Conservation (phyloP, 2,329 filamentous ascomycete species). For the Aschersonia sp. region DNA sequence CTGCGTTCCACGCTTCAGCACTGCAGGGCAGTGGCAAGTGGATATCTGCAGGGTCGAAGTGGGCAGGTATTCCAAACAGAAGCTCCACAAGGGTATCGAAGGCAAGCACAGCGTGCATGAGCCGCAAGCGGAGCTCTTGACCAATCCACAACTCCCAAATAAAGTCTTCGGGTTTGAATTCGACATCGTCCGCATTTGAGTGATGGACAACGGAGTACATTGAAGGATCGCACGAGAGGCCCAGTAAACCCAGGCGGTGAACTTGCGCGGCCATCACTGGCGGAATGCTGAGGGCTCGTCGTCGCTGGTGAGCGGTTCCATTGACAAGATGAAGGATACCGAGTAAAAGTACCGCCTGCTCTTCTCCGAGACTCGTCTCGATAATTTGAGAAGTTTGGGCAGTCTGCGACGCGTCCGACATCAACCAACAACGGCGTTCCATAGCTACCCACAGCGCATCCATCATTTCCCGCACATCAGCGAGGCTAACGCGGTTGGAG, state of each 20-base stretch:
- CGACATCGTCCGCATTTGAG: too few relatives aligned
- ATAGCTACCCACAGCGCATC: conserved; percentile 45
- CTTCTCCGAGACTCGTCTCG: conserved; percentile 42
- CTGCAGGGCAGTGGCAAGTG: conserved; percentile 55
- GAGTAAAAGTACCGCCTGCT: conserved; percentile 51
- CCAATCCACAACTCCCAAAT: conserved; percentile 55
- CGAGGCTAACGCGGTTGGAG: conserved; percentile 44
- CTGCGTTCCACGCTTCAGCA: conserved; percentile 61
- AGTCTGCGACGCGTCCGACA: conserved; percentile 15
- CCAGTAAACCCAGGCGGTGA: conserved; percentile 29
- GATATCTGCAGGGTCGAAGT: conserved; percentile 50
- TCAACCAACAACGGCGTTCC: conserved; percentile 36
- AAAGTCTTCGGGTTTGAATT: neutral
- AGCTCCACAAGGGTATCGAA: conserved; percentile 51
- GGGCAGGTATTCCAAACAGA: conserved; percentile 54
- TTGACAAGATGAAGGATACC: conserved; percentile 49
- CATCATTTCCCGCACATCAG: conserved; percentile 54
- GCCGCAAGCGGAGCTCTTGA: conserved; percentile 53
- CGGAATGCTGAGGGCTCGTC: conserved; percentile 45
- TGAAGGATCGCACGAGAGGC: too few relatives aligned
- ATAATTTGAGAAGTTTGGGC: conserved; percentile 12
- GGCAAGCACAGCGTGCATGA: conserved; percentile 51
- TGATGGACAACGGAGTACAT: too few relatives aligned
- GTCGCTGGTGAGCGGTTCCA: conserved; percentile 49
- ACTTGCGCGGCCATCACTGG: conserved; percentile 41